Conservation (phyloP, 2,329 filamentous ascomycete genomes). For the Diaporthe ampelina region DNA sequence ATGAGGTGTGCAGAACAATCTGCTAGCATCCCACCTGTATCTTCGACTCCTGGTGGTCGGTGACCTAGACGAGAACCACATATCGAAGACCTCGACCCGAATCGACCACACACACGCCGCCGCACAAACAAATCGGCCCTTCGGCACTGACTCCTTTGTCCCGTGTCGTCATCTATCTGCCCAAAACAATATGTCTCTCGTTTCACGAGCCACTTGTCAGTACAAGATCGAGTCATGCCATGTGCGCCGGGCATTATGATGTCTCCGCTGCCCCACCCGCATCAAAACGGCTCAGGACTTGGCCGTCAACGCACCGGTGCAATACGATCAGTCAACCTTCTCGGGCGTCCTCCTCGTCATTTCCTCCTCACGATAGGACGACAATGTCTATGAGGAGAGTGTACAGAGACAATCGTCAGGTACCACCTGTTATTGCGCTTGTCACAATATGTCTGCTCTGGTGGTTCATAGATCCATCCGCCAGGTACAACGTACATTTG, state of each 20-base stretch:
- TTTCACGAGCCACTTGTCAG: background rate
- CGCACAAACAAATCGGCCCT: too few species aligned
- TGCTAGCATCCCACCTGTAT: too few species aligned
- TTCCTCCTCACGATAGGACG: background rate
- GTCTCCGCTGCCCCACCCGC: slow-evolving; percentile 8
- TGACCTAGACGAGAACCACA: background rate
- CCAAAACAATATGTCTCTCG: background rate
- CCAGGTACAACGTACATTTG: background rate
- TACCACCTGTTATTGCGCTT: slow-evolving; percentile 46
- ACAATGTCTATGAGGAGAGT: slow-evolving; percentile 11
- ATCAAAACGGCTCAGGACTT: background rate
- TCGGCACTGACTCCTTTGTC: too few species aligned
- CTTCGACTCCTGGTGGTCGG: background rate
- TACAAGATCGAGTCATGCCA: slow-evolving; percentile 16
- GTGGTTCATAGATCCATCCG: slow-evolving; percentile 44
- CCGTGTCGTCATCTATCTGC: background rate
- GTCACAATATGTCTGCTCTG: slow-evolving; percentile 46
- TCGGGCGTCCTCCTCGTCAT: background rate
- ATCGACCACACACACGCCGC: background rate
- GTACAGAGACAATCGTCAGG: slow-evolving; percentile 46
- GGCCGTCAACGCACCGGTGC: background rate
- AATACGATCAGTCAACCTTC: background rate
- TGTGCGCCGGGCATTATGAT: background rate
- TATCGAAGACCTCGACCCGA: too few species aligned
- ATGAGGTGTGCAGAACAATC: background rate